Conservation (phyloP, 352 stramenopile genomes). For the Pythium coloratum region DNA sequence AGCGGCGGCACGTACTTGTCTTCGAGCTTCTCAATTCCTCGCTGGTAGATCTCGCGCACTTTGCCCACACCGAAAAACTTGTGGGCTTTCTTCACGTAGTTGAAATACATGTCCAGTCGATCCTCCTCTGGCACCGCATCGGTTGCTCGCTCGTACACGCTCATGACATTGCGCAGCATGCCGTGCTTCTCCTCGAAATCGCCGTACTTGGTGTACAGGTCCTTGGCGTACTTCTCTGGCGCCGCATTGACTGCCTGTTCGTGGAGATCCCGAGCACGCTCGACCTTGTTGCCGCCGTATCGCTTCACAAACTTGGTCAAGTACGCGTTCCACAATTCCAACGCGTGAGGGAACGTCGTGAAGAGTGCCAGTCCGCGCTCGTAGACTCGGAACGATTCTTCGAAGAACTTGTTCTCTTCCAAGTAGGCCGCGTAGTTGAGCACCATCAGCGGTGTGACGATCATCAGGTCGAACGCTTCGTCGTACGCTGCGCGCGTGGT, state of each 20-base stretch:
- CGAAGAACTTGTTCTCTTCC: conserved; percentile 97
- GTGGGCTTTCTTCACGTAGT: conserved; percentile 95
- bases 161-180: conserved; percentile 95
- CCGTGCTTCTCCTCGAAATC: conserved; percentile 97
- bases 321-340: conserved; percentile 97
- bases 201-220: conserved; percentile 86
- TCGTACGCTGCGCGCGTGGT: conserved; percentile 96
- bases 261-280: conserved; percentile 96
- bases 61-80: conserved; percentile 96
- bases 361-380: conserved; percentile 86
- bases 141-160: conserved; percentile 95
- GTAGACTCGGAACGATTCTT: conserved; percentile 94
- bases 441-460: conserved; percentile 96
- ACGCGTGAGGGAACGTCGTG: conserved; percentile 93
- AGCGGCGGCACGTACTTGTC: conserved; percentile 91
- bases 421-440: conserved; percentile 97
- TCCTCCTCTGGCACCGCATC: conserved; percentile 84
- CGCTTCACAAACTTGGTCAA: conserved; percentile 94
- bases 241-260: conserved; percentile 91
- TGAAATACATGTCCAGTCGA: conserved; percentile 92
- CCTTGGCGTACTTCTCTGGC: conserved; percentile 87
- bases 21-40: conserved; percentile 91
- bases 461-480: conserved; percentile 93
- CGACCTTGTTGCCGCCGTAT: conserved; percentile 96
- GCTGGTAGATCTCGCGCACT: conserved; percentile 96